Percentiles rank a stretch among this genome's conserved stretches.
Conservation (phyloP, 768 basidiomycete species). For the Rhizopogon vulgaris region DNA sequence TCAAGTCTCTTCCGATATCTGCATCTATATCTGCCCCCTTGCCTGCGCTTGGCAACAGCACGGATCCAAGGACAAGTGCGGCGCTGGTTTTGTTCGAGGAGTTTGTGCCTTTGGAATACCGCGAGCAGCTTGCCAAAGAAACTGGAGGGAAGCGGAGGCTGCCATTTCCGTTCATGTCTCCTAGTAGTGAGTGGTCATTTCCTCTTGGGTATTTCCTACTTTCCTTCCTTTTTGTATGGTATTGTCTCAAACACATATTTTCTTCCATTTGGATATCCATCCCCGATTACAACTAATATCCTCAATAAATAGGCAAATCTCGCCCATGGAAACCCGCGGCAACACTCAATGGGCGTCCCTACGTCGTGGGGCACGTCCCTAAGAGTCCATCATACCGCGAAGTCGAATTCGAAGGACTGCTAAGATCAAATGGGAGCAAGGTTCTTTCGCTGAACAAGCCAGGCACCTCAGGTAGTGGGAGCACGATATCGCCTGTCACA, state of each 20-base stretch:
- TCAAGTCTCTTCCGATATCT: constrained; percentile 62
- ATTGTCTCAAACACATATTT: neutral
- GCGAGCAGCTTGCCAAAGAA: constrained; percentile 61
- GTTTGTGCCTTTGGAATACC: constrained; percentile 84
- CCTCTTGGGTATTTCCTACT: constrained; percentile 28
- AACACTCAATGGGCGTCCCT: constrained; percentile 76
- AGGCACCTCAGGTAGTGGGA: neutral
- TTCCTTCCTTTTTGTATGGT: neutral
- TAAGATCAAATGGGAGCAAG: constrained; percentile 49
- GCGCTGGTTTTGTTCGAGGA: constrained; percentile 87
- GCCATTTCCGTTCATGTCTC: constrained; percentile 60
- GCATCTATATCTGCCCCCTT: constrained; percentile 12
- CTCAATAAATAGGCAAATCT: constrained; percentile 17
- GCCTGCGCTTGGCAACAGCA: constrained; percentile 4
- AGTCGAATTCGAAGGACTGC: constrained; percentile 73
- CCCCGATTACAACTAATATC: neutral
- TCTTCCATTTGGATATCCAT: neutral
- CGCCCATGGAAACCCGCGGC: constrained; percentile 75
- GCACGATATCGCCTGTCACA: constrained; percentile 1
- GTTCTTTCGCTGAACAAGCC: constrained; percentile 27
- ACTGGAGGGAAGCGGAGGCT: constrained; percentile 52
- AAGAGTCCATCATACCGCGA: constrained; percentile 50
- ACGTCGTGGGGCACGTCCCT: constrained; percentile 56
- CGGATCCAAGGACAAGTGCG: constrained; percentile 67
- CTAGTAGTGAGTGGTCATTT: constrained; percentile 11